Percentiles rank a stretch among this genome's conserved stretches.
phyloP scores from a whole-genome alignment of 2,329 filamentous ascomycete species.

The Zarea fungicola region DNA sequence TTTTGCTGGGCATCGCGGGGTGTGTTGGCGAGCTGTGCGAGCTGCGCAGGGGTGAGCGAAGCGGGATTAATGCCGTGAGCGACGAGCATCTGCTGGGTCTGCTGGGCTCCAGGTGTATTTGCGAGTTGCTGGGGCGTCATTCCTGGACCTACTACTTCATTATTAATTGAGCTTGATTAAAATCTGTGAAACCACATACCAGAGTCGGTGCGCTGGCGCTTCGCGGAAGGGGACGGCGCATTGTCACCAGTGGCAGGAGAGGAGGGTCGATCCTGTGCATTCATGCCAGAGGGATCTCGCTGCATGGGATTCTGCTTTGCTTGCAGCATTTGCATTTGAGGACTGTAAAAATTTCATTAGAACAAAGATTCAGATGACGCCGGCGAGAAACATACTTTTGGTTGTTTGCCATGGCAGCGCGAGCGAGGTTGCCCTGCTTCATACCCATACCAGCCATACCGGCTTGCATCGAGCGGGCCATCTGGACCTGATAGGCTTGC shows the following conservation, averaged over 20 bases:
- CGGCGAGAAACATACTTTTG: constrained; percentile 53
- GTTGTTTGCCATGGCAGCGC: constrained; percentile 74
- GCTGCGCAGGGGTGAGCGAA: constrained; percentile 69
- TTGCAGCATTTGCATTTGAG: constrained; percentile 67
- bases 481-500: constrained; percentile 52
- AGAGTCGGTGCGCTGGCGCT: constrained; percentile 74
- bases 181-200: constrained; percentile 23
- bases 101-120: constrained; percentile 41
- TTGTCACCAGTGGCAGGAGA: constrained; percentile 76
- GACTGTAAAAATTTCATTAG: constrained; percentile 38
- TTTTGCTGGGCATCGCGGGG: constrained; percentile 66
- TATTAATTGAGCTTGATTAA: not conserved
- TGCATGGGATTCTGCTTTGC: constrained; percentile 80
- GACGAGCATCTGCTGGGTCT: constrained; percentile 57
- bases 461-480: constrained; percentile 65
- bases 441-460: constrained; percentile 47
- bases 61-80: constrained; percentile 70
- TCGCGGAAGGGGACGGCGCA: constrained; percentile 78
- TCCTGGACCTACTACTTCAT: constrained; percentile 29
- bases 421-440: constrained; percentile 60
- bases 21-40: constrained; percentile 56
- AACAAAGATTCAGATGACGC: not conserved
- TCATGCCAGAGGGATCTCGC: constrained; percentile 79
- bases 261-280: constrained; percentile 72
- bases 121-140: constrained; percentile 68